phyloP scores from a whole-genome alignment of 306 rosid species.

The Luffa aegyptiaca region DNA sequence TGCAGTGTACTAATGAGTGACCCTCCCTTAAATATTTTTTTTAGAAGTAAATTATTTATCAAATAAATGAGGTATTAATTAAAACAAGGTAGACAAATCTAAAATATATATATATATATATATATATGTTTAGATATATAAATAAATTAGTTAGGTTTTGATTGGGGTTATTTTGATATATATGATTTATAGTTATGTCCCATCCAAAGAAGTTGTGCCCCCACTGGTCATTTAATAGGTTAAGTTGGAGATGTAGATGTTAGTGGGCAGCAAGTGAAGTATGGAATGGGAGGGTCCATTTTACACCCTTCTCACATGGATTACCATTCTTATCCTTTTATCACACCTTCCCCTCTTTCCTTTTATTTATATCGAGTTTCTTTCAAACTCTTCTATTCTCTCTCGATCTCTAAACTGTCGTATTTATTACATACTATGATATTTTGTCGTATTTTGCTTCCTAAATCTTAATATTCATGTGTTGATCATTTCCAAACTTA shows the following conservation, averaged over 20 bases:
- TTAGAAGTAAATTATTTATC: neutral
- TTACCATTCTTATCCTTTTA: neutral
- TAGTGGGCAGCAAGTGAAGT: conserved; percentile 49
- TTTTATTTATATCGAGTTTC: neutral
- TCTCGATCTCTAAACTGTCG: neutral
- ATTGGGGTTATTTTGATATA: neutral
- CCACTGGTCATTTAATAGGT: conserved; percentile 20
- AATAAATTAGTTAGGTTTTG: neutral
- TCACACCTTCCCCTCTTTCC: neutral
- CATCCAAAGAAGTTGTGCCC: conserved; percentile 28
- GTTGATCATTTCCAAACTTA: too few species aligned
- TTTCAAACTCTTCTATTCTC: neutral
- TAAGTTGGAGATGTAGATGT: conserved; percentile 27
- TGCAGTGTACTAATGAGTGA: neutral
- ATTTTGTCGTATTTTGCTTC: neutral
- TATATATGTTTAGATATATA: too few species aligned
- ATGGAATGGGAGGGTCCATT: conserved; percentile 33
- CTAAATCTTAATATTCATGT: neutral
- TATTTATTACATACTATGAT: neutral
- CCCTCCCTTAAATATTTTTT: neutral
- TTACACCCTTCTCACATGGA: conserved; percentile 5
- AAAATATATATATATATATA: neutral
- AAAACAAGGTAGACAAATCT: conserved; percentile 10
- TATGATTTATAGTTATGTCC: conserved; percentile 28
- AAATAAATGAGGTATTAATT: conserved; percentile 10